Evolutionary conservation across 805 yeast genomes (phyloP).

Genomic region (Candida boleticola): DNA sequence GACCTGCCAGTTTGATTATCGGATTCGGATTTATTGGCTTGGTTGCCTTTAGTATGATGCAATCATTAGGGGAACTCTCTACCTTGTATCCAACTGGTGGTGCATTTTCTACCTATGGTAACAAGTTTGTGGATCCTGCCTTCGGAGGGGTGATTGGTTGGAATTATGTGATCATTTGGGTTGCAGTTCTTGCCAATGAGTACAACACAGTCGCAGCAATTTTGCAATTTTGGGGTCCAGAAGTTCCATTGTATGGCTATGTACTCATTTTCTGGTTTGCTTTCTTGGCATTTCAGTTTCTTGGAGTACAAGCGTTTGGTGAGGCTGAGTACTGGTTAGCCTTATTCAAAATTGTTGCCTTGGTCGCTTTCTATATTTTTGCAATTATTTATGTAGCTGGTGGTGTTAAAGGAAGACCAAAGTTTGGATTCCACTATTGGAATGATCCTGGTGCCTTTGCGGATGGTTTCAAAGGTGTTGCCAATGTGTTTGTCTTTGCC

Average conservation of each 20-base stretch:
- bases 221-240: slow-evolving; percentile 48
- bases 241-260: slow-evolving; percentile 55
- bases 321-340: slow-evolving; percentile 57
- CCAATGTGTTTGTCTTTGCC: slow-evolving; percentile 56
- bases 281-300: slow-evolving; percentile 48
- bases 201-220: slow-evolving; percentile 53
- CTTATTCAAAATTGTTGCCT: slow-evolving; percentile 44
- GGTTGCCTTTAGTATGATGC: slow-evolving; percentile 54
- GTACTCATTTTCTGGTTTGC: slow-evolving; percentile 51
- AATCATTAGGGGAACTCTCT: slow-evolving; percentile 54
- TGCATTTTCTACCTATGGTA: slow-evolving; percentile 52
- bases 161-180: slow-evolving; percentile 54
- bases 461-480: slow-evolving; percentile 53
- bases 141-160: slow-evolving; percentile 58
- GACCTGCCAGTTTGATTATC: slow-evolving; percentile 52
- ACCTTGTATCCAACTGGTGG: slow-evolving; percentile 51
- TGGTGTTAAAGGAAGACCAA: slow-evolving; percentile 35
- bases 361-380: slow-evolving; percentile 50
- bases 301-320: slow-evolving; percentile 55
- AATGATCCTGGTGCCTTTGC: slow-evolving; percentile 42
- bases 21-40: slow-evolving; percentile 55
- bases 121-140: slow-evolving; percentile 51
- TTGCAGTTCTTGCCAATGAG: slow-evolving; percentile 53
- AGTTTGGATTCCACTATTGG: slow-evolving; percentile 45
- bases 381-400: slow-evolving; percentile 47